Percentiles rank a stretch among this genome's conserved stretches.
phyloP scores from a whole-genome alignment of 2,329 filamentous ascomycete species.

The Blastomyces emzantsi region DNA sequence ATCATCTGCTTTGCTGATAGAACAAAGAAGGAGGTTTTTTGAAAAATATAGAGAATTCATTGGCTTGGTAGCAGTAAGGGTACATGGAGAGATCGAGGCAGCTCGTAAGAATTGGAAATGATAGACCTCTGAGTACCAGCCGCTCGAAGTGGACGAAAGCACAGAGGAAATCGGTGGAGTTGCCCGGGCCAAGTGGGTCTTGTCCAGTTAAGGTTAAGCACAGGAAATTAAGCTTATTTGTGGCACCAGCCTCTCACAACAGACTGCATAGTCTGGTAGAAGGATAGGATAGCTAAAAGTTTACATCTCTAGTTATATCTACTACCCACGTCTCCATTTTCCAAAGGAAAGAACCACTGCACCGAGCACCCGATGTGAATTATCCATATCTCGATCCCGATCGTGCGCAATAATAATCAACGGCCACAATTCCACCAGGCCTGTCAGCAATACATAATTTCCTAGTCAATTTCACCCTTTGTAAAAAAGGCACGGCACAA shows the following conservation, averaged over 20 bases:
- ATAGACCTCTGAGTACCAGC: background rate
- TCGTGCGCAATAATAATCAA: background rate
- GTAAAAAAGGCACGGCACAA: background rate
- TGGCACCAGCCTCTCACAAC: no score
- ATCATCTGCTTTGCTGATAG: background rate
- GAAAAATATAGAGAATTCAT: background rate
- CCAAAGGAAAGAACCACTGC: no score
- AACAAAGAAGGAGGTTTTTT: background rate
- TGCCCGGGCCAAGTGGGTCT: background rate
- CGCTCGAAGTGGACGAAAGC: background rate
- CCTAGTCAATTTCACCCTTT: background rate
- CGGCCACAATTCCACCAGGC: background rate
- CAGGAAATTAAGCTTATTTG: slow-evolving; percentile 1
- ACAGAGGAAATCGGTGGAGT: background rate
- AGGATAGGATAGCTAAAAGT: no score
- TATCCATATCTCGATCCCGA: background rate
- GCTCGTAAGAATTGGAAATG: background rate
- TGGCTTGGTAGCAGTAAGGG: background rate
- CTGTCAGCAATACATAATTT: background rate
- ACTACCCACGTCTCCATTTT: no score
- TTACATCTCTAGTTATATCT: no score
- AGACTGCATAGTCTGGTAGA: no score
- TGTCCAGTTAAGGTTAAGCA: background rate
- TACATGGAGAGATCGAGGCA: background rate
- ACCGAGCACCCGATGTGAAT: no score